phyloP scores from a whole-genome alignment of 305 asterid genomes.

The Fraxinus dipetala region DNA sequence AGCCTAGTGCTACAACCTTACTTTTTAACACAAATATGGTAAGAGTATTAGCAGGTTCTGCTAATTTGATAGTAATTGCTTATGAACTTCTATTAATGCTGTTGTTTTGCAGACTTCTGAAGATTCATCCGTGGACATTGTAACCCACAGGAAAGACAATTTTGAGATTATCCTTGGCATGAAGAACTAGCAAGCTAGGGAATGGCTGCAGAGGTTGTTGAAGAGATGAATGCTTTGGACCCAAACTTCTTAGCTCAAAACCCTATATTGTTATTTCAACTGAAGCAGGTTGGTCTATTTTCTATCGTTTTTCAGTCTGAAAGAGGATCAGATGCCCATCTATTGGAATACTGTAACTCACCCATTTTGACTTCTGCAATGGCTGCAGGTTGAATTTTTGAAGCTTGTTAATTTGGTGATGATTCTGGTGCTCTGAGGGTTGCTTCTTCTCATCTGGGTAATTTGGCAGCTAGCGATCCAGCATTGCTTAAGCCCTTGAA shows the following conservation, averaged over 20 bases:
- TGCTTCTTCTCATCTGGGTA: slow-evolving; percentile 86
- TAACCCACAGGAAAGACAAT: slow-evolving; percentile 34
- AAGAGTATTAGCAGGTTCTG: slow-evolving; percentile 21
- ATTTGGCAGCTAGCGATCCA: slow-evolving; percentile 75
- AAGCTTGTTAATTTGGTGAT: slow-evolving; percentile 74
- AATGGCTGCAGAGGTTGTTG: slow-evolving; percentile 88
- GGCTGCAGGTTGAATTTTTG: slow-evolving; percentile 77
- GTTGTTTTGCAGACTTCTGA: too few relatives aligned
- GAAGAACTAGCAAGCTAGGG: slow-evolving; percentile 79
- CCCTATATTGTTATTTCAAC: slow-evolving; percentile 72
- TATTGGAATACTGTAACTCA: neutral
- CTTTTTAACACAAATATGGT: slow-evolving; percentile 31
- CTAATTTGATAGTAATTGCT: slow-evolving; percentile 12
- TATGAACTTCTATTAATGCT: neutral
- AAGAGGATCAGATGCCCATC: neutral
- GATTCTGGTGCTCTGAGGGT: slow-evolving; percentile 69
- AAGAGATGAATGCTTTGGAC: slow-evolving; percentile 69
- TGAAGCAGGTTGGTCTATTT: slow-evolving; percentile 65
- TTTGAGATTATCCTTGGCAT: slow-evolving; percentile 59
- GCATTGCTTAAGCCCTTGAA: slow-evolving; percentile 76
- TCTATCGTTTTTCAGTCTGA: slow-evolving; percentile 5
- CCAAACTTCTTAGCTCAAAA: slow-evolving; percentile 68
- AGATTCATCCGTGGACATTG: too few relatives aligned
- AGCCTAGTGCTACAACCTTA: slow-evolving; percentile 37
- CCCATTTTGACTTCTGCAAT: slow-evolving; percentile 13